phyloP scores from a whole-genome alignment of 139 green algal species.

The Chlamydomonas eustigma region DNA sequence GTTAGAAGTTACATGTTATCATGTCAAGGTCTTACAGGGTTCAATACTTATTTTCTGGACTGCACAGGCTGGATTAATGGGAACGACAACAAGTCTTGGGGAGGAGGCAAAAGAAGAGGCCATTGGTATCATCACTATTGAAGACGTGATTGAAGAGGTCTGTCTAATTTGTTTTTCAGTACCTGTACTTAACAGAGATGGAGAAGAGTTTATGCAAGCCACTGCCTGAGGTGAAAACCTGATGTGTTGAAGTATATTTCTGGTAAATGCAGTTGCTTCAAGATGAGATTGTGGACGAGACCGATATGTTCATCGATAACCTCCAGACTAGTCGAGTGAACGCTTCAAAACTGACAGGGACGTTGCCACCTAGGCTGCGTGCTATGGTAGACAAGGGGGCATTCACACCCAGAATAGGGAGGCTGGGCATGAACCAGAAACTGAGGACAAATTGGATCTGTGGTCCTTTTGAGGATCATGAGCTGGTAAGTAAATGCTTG shows the following conservation, averaged over 20 bases:
- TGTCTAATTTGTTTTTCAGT: no score
- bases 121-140: constrained; percentile 69
- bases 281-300: constrained; percentile 70
- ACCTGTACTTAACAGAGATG: no score
- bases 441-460: not conserved
- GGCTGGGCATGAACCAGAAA: constrained; percentile 22
- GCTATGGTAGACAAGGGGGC: constrained; percentile 20
- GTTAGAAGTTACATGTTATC: no score
- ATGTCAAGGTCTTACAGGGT: no score
- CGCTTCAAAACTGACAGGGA: constrained; percentile 10
- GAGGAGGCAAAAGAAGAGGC: constrained; percentile 9
- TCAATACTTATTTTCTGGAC: no score
- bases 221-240: no score
- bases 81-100: no score
- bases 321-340: constrained; percentile 50
- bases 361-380: constrained; percentile 29
- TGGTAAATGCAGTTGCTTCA: constrained; percentile 17
- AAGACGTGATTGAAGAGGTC: constrained; percentile 74
- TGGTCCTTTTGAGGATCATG: not conserved
- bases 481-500: not conserved
- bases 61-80: no score
- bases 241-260: no score
- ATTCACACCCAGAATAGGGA: constrained; percentile 38
- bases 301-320: constrained; percentile 75
- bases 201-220: no score